Conservation (phyloP, 495 filamentous ascomycete genomes). For the Penicillium arizonense region DNA sequence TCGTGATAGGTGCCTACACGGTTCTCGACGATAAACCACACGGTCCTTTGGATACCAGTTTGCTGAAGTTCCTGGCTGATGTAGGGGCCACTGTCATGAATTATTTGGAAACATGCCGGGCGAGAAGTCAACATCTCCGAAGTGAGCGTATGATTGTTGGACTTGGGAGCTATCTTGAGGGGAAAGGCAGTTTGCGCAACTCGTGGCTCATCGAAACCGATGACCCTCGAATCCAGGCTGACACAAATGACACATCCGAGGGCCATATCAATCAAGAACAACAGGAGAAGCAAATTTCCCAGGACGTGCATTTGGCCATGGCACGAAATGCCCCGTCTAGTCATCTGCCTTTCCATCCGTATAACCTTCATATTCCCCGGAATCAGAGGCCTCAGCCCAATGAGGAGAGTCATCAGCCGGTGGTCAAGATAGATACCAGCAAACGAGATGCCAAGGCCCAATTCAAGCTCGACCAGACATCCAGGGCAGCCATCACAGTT, state of each 20-base stretch:
- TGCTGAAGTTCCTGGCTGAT: conserved; percentile 5
- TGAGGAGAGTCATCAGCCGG: background rate
- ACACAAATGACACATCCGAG: background rate
- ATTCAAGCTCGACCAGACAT: background rate
- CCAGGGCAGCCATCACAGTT: background rate
- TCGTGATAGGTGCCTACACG: conserved; percentile 16
- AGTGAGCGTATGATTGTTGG: conserved; percentile 21
- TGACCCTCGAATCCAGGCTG: background rate
- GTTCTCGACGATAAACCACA: conserved; percentile 14
- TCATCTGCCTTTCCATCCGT: conserved; percentile 3
- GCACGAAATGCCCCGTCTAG: background rate
- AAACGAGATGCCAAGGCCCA: background rate
- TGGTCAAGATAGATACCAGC: background rate
- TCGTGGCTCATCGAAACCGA: conserved; percentile 12
- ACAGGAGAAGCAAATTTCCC: conserved; percentile 15
- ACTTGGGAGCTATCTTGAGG: conserved; percentile 18
- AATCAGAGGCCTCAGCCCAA: background rate
- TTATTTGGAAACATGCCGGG: conserved; percentile 8
- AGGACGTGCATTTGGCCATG: background rate
- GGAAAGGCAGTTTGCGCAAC: conserved; percentile 17
- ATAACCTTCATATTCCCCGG: conserved; percentile 4
- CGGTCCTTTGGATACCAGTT: background rate
- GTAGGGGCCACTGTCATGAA: conserved; percentile 15
- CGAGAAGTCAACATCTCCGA: conserved; percentile 9
- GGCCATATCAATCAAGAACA: conserved; percentile 15